Evolutionary conservation across 2,329 filamentous ascomycete species (phyloP).

Genomic region (Diaporthe capsici): DNA sequence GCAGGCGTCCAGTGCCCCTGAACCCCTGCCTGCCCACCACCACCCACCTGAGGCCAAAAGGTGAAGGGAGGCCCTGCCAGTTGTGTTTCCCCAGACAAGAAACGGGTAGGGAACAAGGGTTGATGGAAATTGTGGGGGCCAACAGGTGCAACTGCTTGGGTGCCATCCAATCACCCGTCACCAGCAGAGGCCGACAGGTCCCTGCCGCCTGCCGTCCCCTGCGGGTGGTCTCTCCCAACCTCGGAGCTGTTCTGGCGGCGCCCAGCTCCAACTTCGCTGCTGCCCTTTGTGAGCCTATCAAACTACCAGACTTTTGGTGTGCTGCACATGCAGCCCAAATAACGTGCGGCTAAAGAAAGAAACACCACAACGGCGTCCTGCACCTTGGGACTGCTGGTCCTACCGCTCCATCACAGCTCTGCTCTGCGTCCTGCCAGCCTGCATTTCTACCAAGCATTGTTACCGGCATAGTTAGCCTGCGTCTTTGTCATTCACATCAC

Average conservation of each 20-base stretch:
- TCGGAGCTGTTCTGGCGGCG: slow-evolving; percentile 19
- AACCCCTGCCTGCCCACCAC: slow-evolving; percentile 14
- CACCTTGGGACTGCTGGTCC: slow-evolving; percentile 8
- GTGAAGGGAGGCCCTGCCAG: slow-evolving; percentile 17
- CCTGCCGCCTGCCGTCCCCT: slow-evolving; percentile 10
- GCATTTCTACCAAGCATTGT: slow-evolving; percentile 26
- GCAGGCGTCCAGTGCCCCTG: slow-evolving; percentile 1
- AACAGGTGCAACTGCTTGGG: background rate
- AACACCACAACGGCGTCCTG: slow-evolving; percentile 35
- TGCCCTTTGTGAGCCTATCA: slow-evolving; percentile 33
- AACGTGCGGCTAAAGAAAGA: slow-evolving; percentile 34
- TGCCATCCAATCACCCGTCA: slow-evolving; percentile 21
- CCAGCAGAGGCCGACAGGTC: slow-evolving; percentile 17
- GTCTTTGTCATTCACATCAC: slow-evolving; percentile 27
- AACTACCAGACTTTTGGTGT: slow-evolving; percentile 4
- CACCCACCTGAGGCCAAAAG: slow-evolving; percentile 3
- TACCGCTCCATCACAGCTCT: slow-evolving; percentile 25
- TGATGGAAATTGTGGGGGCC: slow-evolving; percentile 10
- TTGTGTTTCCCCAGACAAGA: slow-evolving; percentile 29
- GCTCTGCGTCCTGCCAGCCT: slow-evolving; percentile 30
- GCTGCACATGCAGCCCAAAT: slow-evolving; percentile 18
- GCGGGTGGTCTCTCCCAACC: background rate
- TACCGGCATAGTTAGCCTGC: slow-evolving; percentile 9
- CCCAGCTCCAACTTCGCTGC: slow-evolving; percentile 17
- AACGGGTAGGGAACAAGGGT: slow-evolving; percentile 22